phyloP scores from a whole-genome alignment of 495 filamentous ascomycete species.

The Penicillium silybi region DNA sequence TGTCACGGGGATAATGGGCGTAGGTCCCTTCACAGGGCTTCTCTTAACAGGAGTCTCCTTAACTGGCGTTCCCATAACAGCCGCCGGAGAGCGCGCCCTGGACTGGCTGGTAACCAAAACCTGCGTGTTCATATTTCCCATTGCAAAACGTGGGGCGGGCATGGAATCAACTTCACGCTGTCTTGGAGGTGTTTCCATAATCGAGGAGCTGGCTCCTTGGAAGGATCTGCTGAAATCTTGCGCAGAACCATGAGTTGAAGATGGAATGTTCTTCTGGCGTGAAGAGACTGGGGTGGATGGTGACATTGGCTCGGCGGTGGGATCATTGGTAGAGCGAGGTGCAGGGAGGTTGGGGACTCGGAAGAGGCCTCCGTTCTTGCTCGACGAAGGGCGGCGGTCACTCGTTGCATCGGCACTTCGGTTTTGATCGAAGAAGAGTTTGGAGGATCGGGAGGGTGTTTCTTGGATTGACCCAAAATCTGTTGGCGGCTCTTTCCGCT shows the following conservation, averaged over 20 bases:
- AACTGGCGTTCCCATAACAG: conserved; percentile 20
- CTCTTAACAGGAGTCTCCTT: conserved; percentile 7
- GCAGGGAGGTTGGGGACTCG: conserved; percentile 39
- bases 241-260: conserved; percentile 7
- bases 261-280: conserved; percentile 15
- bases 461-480: conserved; percentile 38
- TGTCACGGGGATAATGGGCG: conserved; percentile 29
- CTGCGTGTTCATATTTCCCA: background rate
- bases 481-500: conserved; percentile 8
- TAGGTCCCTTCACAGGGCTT: background rate
- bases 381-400: conserved; percentile 10
- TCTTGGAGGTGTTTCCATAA: conserved; percentile 45
- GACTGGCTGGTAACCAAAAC: conserved; percentile 3
- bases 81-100: conserved; percentile 12
- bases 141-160: conserved; percentile 9
- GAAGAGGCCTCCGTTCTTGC: conserved; percentile 27
- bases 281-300: conserved; percentile 35
- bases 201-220: conserved; percentile 9
- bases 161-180: conserved; percentile 14
- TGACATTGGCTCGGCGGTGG: conserved; percentile 12
- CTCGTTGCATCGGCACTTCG: conserved; percentile 1
- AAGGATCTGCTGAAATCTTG: conserved; percentile 12
- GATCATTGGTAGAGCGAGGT: conserved; percentile 19
- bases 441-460: conserved; percentile 50
- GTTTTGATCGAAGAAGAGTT: conserved; percentile 24